Evolutionary conservation across 2,329 filamentous ascomycete genomes (phyloP), one percentile per base, ranked within the genome.

Genomic region (Magnaporthiopsis rhizophila): DNA sequence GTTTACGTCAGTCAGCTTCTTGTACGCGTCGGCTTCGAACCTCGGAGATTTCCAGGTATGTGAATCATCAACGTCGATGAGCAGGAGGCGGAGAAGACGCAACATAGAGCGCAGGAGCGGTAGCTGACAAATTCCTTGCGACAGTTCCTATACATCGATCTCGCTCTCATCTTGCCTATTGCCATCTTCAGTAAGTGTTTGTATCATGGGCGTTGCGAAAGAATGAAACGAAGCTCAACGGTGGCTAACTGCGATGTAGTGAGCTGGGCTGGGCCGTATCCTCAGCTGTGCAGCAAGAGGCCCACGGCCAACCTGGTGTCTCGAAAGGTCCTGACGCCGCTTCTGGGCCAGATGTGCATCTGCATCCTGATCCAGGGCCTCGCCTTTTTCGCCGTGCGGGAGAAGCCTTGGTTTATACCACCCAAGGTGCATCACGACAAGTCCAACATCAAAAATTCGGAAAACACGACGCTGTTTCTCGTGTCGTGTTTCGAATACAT

Each of bases 401-500:
- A 83, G 66, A 92, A 97, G 77, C 78, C 87, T 7, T 99, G 94
- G 92, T 97, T 91, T 73, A 86, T 89, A 63, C 91, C 93, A 21
- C 95, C 95, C 0, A 81, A 87, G 64, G 74, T 96, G 32, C 85
- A 92, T 71, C 85, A 84, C 32, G 84, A 96, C 36, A 89, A 95
- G 72, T 89, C 90, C 30, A 96, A 95, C 72, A 89, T 93, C 63
- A 83, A 89, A 71, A 98, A 98, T 75, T 97, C 92, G 12, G 90
- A 98, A 71, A 98, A 99, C 71, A 97, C 94, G 0, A 87, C 90
- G 0, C 79, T 99, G 1, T 99, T 99, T 79, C 78, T 98, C 36
- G 81, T 93, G 6, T 96, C 90, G 1, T 97, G 92, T 74, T 98
- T 93, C 72, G 93, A 98, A 74, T 99, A 99, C 75, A 96, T 96